Evolutionary conservation across 2,329 filamentous ascomycete species (phyloP), one percentile per base, ranked within the genome.

Genomic region (Sporothrix variecibatus): DNA sequence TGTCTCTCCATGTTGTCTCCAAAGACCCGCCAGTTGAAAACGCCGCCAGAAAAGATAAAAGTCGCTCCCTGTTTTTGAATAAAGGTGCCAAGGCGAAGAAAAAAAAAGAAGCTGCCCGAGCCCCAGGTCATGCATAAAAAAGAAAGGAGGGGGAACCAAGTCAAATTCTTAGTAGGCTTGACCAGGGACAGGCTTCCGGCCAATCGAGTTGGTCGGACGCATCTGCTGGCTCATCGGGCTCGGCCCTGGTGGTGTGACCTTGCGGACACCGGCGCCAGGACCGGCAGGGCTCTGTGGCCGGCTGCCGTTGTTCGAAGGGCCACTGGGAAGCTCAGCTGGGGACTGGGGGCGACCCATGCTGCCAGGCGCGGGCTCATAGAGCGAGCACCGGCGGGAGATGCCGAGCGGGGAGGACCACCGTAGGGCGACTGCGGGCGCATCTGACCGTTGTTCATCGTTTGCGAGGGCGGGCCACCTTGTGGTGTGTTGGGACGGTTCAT

Each of bases 161-260:
- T 26, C 28, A 2, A 2, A 8, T 28, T 49, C 43, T 26, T 78
- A 87, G 73, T 85, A 86, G 3, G 87, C 86, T 80, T 88, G 87
- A 49, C 87, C 87, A 6, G 87, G 87, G 56, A 90, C 85, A 34
- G 88, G 87, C 80, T 90, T 90, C 73, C 87, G 85, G 77, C 81
- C 84, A 75, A 88, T 83, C 34, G 85, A 82, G 56, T 83, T 84
- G 40, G 83, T 28, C 17, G 72, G 51, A 1, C 75, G 75, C 69
- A 69, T 53, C 28, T 60, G 60, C 56, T 70, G 53, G 77, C 84
- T 85, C 84, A 87, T 85, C 6, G 84, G 84, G 76, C 84, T 84
- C 67, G 85, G 81, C 73, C 86, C 85, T 2, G 85, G 82, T 49
- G 84, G 84, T 60, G 81, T 85, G 75, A 82, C 82, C 71, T 83